Base-by-base conservation (phyloP, 495 filamentous ascomycete genomes). In the Bacidia rubella region DNA sequence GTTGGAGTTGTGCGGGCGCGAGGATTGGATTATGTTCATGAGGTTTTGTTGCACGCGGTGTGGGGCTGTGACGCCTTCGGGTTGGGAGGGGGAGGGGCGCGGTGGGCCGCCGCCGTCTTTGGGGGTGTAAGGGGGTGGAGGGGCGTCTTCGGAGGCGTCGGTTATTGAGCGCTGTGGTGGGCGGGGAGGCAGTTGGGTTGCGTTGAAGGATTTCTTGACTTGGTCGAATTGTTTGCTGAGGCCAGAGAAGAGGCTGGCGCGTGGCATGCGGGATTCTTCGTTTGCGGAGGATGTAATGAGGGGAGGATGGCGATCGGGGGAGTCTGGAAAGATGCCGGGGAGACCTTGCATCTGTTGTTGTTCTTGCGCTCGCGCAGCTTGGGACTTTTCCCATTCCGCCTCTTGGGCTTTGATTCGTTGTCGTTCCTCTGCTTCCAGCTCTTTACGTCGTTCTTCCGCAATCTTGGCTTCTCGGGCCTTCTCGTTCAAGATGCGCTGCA, bases 391-490 rank as follows among this genome's bases (percentile, higher is more conserved):
- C 69, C 74, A 73, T 65, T 78, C 55, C 67, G 72, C 65, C 75
- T 78, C 70, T 76, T 76, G 77, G 59, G 81, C 78, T 53, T 83
- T 80, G 21, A 80, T 66, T 20, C 67, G 70, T 60, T 77, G 76
- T 43, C 71, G 70, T 62, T 96, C 86, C 48, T 83, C 80, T 43
- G 93, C 87, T 12, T 88, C 54, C 39, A 87, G 80, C 59, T 83
- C 85, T 61, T 81, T 77, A 17, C 85, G 76, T 55, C 85, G 77
- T 59, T 87, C 82, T 57, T 96, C 86, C 3, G 86, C 88, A 58
- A 96, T 80, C 24, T 84, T 75, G 12, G 85, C 82, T 63, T 97
- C 89, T 4, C 83, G 82, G 11, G 82, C 87, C 66, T 88, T 90
- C 27, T 81, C 79, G 26, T 83, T 78, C 19, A 99, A 72, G 59